Conservation (phyloP, 2,329 filamentous ascomycete species). For the Aspergillus cejpii region DNA sequence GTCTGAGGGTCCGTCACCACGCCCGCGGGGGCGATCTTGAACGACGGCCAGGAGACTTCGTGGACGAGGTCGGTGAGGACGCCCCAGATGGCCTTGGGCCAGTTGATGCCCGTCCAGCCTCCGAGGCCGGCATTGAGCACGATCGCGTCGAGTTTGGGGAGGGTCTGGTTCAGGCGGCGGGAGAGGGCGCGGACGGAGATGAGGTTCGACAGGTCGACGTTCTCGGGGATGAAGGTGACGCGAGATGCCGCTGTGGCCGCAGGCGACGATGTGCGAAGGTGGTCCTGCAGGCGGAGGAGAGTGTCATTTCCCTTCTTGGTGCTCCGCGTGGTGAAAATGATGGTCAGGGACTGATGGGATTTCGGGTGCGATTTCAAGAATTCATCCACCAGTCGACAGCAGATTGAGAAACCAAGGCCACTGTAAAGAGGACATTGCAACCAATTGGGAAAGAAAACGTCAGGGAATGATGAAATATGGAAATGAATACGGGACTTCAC, state of each 20-base stretch:
- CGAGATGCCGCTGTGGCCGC: constrained; percentile 19
- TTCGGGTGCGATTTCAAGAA: constrained; percentile 64
- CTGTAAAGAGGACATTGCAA: constrained; percentile 43
- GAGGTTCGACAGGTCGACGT: constrained; percentile 52
- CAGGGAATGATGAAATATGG: constrained; percentile 2
- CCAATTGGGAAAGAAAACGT: constrained; percentile 8
- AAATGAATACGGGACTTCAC: not conserved
- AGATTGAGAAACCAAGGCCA: constrained; percentile 78
- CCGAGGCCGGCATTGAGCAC: constrained; percentile 86
- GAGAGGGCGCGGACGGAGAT: constrained; percentile 51
- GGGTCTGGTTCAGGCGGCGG: constrained; percentile 42
- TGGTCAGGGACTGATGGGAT: constrained; percentile 61
- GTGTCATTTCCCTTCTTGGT: constrained; percentile 67
- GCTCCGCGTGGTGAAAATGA: constrained; percentile 79
- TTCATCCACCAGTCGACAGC: constrained; percentile 79
- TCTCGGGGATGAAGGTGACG: constrained; percentile 50
- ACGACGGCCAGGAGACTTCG: constrained; percentile 67
- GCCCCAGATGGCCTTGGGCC: constrained; percentile 51
- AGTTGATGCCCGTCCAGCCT: constrained; percentile 76
- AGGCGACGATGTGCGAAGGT: constrained; percentile 48
- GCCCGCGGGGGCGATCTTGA: constrained; percentile 60
- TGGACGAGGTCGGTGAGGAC: constrained; percentile 59
- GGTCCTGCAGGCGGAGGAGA: constrained; percentile 54
- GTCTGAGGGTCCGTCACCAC: constrained; percentile 51
- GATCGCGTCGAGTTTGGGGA: constrained; percentile 69